Conservation (phyloP, 2,329 filamentous ascomycete species). For the Paraphoma chrysanthemicola region DNA sequence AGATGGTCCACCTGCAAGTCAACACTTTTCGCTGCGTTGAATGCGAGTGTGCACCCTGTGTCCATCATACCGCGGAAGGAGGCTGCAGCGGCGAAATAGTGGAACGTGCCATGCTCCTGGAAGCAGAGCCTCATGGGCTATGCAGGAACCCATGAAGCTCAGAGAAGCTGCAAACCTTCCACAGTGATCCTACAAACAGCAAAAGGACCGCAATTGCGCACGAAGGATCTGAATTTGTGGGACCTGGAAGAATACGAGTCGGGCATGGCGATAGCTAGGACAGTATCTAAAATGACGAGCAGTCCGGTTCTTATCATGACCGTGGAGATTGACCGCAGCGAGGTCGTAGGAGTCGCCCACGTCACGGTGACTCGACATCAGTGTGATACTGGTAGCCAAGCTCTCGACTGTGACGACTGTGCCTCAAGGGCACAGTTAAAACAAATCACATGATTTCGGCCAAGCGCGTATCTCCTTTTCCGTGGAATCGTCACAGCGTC, state of each 20-base stretch:
- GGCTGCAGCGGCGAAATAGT: neutral
- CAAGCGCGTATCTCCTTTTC: slow-evolving; percentile 1
- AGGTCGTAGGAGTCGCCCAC: too few relatives aligned
- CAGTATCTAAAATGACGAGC: too few relatives aligned
- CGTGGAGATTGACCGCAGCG: too few relatives aligned
- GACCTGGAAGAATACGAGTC: too few relatives aligned
- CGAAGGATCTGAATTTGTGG: too few relatives aligned
- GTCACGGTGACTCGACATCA: too few relatives aligned
- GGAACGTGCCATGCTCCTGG: slow-evolving; percentile 1
- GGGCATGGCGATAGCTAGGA: too few relatives aligned
- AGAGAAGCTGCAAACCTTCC: neutral
- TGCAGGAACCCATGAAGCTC: neutral
- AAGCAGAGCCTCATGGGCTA: neutral
- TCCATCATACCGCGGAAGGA: neutral
- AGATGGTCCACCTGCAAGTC: too few relatives aligned
- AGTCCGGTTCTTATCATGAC: too few relatives aligned
- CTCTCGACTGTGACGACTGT: neutral
- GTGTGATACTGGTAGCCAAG: too few relatives aligned
- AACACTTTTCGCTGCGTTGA: neutral
- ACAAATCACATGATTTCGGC: slow-evolving; percentile 1
- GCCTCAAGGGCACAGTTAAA: neutral
- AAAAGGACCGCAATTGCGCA: too few relatives aligned
- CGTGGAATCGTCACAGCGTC: slow-evolving; percentile 12
- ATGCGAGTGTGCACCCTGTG: neutral
- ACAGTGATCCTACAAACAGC: too few relatives aligned